phyloP scores from a whole-genome alignment of 192 early-diverging fungal genomes.

The Linnemannia exigua region DNA sequence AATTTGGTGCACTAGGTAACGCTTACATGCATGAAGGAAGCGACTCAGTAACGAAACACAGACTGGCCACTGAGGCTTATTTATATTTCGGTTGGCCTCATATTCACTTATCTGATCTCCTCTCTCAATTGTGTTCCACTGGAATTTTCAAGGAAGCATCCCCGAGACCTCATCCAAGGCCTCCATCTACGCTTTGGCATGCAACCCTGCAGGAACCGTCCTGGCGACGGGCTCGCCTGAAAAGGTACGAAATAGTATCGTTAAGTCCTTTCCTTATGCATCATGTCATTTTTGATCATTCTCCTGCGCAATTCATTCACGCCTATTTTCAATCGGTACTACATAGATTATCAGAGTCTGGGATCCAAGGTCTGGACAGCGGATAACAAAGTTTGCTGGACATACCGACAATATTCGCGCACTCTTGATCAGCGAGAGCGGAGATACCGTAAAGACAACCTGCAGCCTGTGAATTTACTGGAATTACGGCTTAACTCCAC shows the following conservation, averaged over 20 bases:
- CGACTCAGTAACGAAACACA: background rate
- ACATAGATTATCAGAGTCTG: constrained; percentile 84
- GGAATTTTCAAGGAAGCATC: constrained; percentile 44
- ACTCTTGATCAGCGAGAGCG: constrained; percentile 89
- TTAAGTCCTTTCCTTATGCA: background rate
- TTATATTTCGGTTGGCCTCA: background rate
- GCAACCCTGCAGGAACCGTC: constrained; percentile 81
- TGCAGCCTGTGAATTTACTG: background rate
- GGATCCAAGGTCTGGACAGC: constrained; percentile 85
- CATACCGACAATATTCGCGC: constrained; percentile 98
- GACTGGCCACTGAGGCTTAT: background rate
- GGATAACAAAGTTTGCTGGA: constrained; percentile 85
- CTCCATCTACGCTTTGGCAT: constrained; percentile 91
- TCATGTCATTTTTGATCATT: background rate
- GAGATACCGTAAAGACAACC: constrained; percentile 73
- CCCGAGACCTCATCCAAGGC: constrained; percentile 70
- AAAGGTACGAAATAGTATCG: constrained; percentile 63
- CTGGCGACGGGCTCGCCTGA: constrained; percentile 95
- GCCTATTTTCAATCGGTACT: background rate
- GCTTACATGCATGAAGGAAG: constrained; percentile 22
- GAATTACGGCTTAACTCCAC: background rate
- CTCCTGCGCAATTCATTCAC: background rate
- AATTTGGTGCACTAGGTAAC: constrained; percentile 59
- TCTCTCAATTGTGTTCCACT: background rate
- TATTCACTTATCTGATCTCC: background rate